Conservation (phyloP, 2,329 filamentous ascomycete species). For the Sarocladium brachiariae region DNA sequence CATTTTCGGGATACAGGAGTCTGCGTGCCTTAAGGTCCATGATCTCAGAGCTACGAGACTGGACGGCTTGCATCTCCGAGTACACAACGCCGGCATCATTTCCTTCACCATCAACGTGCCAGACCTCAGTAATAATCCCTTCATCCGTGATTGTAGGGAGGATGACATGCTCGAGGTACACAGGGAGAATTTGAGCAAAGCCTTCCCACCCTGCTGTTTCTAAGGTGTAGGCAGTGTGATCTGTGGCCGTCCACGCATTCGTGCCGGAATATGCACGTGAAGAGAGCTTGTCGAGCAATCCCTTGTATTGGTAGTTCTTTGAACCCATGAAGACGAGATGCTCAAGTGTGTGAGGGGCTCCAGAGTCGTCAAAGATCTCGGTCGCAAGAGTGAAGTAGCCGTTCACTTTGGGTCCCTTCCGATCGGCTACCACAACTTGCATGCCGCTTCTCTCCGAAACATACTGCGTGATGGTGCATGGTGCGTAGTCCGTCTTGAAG, state of each 20-base stretch:
- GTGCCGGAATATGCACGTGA: conserved; percentile 89
- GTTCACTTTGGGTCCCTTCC: conserved; percentile 88
- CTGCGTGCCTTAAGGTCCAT: conserved; percentile 80
- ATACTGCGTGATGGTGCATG: conserved; percentile 87
- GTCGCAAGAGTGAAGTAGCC: conserved; percentile 95
- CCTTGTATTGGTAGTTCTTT: conserved; percentile 89
- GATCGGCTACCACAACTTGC: conserved; percentile 86
- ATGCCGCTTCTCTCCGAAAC: conserved; percentile 91
- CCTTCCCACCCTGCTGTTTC: conserved; percentile 96
- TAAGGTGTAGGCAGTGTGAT: conserved; percentile 93
- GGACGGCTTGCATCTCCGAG: conserved; percentile 95
- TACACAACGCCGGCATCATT: conserved; percentile 97
- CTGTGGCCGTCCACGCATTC: conserved; percentile 95
- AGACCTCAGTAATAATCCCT: conserved; percentile 89
- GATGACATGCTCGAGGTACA: conserved; percentile 92
- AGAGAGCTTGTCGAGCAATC: conserved; percentile 87
- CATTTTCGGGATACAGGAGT: conserved; percentile 77
- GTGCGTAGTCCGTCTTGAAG: conserved; percentile 86
- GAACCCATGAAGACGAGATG: conserved; percentile 86
- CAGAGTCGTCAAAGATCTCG: conserved; percentile 95
- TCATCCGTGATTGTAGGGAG: conserved; percentile 88
- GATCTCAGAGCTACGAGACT: conserved; percentile 76
- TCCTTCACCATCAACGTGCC: conserved; percentile 88
- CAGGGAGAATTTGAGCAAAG: conserved; percentile 86
- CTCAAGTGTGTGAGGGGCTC: conserved; percentile 81